Evolutionary conservation across 352 stramenopile genomes (phyloP).

Genomic region (Pythium rishiriense): DNA sequence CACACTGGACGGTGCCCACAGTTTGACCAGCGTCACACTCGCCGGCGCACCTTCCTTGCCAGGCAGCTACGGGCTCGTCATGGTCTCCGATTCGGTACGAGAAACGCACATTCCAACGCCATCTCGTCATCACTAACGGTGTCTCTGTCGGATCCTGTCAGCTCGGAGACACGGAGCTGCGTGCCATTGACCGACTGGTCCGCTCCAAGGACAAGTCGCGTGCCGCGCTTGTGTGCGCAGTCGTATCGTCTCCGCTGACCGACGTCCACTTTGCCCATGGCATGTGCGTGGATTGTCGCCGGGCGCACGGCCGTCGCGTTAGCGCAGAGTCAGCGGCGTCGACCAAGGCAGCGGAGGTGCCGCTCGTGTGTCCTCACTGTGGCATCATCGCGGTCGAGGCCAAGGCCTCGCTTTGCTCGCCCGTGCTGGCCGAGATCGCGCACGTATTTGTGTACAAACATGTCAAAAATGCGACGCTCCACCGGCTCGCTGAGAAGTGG

Average conservation of each 20-base stretch:
- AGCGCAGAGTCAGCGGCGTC: slow-evolving; percentile 29
- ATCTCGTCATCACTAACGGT: too few species aligned
- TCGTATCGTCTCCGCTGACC: slow-evolving; percentile 37
- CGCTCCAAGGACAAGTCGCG: slow-evolving; percentile 38
- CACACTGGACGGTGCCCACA: not conserved
- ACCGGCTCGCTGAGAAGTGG: slow-evolving; percentile 53
- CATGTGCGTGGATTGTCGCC: slow-evolving; percentile 54
- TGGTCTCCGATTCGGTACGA: slow-evolving; percentile 57
- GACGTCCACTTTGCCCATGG: slow-evolving; percentile 47
- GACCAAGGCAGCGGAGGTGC: slow-evolving; percentile 11
- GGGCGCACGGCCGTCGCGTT: slow-evolving; percentile 50
- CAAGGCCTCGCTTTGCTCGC: slow-evolving; percentile 29
- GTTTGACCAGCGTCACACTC: slow-evolving; percentile 11
- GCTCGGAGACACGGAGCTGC: slow-evolving; percentile 53
- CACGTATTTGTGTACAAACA: slow-evolving; percentile 52
- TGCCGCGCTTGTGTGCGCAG: slow-evolving; percentile 43
- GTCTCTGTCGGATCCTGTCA: too few species aligned
- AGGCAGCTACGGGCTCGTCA: slow-evolving; percentile 47
- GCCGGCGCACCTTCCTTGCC: not conserved
- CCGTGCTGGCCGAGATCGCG: slow-evolving; percentile 34
- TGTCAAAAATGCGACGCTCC: slow-evolving; percentile 52
- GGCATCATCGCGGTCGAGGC: slow-evolving; percentile 35
- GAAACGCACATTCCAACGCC: too few species aligned
- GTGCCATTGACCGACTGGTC: slow-evolving; percentile 51
- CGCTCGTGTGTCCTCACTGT: slow-evolving; percentile 63